These are phyloP conservation scores for Fusarium nygamai DNA, from an alignment of 2,329 filamentous ascomycete species.

Conservation along the genomic window DNA sequence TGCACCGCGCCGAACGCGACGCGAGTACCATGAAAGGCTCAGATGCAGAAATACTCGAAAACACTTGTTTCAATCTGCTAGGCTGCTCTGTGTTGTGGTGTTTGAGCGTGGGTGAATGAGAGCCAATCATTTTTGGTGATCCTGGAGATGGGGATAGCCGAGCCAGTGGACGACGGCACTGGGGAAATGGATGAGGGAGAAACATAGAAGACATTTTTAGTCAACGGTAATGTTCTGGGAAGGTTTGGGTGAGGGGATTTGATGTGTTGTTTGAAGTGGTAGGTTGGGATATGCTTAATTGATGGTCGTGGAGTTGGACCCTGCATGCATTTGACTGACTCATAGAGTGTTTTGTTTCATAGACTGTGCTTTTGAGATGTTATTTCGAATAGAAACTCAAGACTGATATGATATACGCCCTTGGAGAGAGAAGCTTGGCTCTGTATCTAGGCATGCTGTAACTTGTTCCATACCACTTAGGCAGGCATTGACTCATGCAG, in stretches of 20 bases:
- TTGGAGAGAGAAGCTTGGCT: not conserved
- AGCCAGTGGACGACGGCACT: not conserved
- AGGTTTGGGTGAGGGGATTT: not conserved
- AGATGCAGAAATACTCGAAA: slow-evolving; percentile 2
- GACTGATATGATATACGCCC: rapidly evolving
- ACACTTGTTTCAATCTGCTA: slow-evolving; percentile 28
- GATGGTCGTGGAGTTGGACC: slow-evolving; percentile 3
- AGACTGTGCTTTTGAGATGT: rapidly evolving
- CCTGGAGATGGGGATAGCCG: not conserved
- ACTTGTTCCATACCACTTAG: not conserved
- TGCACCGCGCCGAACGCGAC: slow-evolving; percentile 17
- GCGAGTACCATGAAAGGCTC: slow-evolving; percentile 11
- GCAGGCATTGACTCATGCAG: not conserved
- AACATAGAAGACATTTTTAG: not conserved
- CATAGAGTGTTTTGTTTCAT: slow-evolving; percentile 20
- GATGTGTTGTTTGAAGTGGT: slow-evolving; percentile 1
- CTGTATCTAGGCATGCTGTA: not conserved
- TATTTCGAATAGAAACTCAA: not conserved
- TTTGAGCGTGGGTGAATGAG: slow-evolving; percentile 17
- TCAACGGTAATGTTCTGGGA: not conserved
- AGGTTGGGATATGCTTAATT: not conserved
- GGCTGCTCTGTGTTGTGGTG: slow-evolving; percentile 11
- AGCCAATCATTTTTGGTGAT: slow-evolving; percentile 29
- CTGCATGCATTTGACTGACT: slow-evolving; percentile 24
- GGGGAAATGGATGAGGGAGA: not conserved